Conservation (phyloP, 2,329 filamentous ascomycete genomes). For the Colletotrichum zoysiae region DNA sequence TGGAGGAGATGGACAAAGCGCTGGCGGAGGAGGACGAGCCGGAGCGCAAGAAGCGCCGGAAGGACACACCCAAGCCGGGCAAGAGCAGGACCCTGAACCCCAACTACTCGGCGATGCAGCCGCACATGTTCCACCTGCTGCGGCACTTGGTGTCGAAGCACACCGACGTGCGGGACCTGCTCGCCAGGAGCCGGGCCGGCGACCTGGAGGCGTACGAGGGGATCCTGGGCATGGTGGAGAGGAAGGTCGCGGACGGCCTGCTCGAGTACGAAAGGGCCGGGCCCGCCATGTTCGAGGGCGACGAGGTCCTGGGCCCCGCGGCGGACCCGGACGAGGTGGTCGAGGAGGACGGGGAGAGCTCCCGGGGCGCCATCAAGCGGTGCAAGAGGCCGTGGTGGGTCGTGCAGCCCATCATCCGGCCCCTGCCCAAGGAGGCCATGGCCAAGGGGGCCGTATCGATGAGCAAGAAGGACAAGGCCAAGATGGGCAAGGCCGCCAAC, state of each 20-base stretch:
- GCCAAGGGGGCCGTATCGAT: conserved; percentile 81
- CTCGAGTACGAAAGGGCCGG: conserved; percentile 71
- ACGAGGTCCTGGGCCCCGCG: conserved; percentile 44
- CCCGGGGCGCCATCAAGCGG: conserved; percentile 74
- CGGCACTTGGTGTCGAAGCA: conserved; percentile 84
- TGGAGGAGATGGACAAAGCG: conserved; percentile 50
- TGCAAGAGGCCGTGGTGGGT: conserved; percentile 92
- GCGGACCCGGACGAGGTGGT: conserved; percentile 46
- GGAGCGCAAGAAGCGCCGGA: conserved; percentile 65
- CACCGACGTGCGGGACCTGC: conserved; percentile 86
- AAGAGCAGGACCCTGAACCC: conserved; percentile 68
- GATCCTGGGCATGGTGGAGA: conserved; percentile 81
- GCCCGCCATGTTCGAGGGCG: conserved; percentile 62
- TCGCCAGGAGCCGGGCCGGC: conserved; percentile 76
- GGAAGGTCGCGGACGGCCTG: conserved; percentile 78
- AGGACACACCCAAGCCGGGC: conserved; percentile 46
- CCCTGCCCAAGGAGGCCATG: conserved; percentile 87
- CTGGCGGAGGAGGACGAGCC: conserved; percentile 58
- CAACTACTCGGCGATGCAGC: conserved; percentile 86
- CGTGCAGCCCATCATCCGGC: conserved; percentile 87
- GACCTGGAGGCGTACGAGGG: conserved; percentile 83
- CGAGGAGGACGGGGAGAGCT: conserved; percentile 66
- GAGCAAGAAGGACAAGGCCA: conserved; percentile 76
- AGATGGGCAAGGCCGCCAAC: conserved; percentile 51
- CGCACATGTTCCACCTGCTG: conserved; percentile 93